phyloP scores from a whole-genome alignment of 345 rosid species.

The Mangifera indica region DNA sequence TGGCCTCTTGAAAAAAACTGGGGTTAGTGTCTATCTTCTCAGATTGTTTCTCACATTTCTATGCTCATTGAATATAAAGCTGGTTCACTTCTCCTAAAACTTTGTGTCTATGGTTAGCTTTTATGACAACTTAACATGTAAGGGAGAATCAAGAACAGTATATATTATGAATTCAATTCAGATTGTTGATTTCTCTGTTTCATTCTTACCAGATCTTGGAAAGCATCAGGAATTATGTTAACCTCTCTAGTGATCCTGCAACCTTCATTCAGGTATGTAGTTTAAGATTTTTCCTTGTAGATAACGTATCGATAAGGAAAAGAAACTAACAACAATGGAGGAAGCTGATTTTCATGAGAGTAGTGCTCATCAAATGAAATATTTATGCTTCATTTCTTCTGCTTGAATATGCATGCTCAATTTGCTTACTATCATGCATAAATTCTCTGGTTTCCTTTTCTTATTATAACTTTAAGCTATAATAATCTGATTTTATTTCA shows the following conservation, averaged over 20 bases:
- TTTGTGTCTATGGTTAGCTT: background rate
- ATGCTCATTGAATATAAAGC: background rate
- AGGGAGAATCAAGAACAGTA: no score
- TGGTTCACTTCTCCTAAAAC: background rate
- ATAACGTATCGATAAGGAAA: background rate
- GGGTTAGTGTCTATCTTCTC: conserved; percentile 28
- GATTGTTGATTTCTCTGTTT: background rate
- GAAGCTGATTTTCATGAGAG: no score
- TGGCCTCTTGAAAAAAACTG: conserved; percentile 33
- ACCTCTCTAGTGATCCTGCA: conserved; percentile 29
- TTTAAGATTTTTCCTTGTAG: background rate
- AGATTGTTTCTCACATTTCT: background rate
- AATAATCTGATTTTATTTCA: conserved; percentile 7
- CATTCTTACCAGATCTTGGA: conserved; percentile 29
- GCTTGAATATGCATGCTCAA: background rate
- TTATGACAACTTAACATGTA: no score
- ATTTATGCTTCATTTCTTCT: background rate
- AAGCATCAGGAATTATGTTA: conserved; percentile 13
- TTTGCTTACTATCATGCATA: no score
- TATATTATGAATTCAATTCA: no score
- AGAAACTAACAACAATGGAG: no score
- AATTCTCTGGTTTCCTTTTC: background rate
- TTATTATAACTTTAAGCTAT: background rate
- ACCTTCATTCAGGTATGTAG: conserved; percentile 56
- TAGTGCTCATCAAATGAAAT: no score